A percentile compares a stretch with the other conserved stretches of the same genome.
Conservation (phyloP, 495 filamentous ascomycete species). For the Neurospora sp. region DNA sequence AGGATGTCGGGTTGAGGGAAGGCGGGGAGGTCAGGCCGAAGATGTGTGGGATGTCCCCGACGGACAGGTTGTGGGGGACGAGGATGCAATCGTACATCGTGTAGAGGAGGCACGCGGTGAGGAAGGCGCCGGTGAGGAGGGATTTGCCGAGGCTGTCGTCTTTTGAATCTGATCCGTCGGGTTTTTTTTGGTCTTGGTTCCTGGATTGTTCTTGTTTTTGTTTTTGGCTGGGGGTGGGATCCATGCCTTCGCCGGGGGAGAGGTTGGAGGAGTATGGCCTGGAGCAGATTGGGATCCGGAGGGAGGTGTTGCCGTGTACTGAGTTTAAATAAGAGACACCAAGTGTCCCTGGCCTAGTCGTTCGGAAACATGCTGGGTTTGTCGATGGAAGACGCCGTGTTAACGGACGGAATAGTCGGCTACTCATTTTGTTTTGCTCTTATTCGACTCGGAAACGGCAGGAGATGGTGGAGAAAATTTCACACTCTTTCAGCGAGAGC, state of each 20-base stretch:
- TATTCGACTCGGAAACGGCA: not conserved
- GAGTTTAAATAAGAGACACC: not conserved
- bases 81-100: too few relatives aligned
- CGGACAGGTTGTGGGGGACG: too few relatives aligned
- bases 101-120: too few relatives aligned
- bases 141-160: too few relatives aligned
- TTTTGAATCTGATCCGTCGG: too few relatives aligned
- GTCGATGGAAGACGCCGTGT: not conserved
- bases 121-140: too few relatives aligned
- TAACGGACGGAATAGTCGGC: not conserved
- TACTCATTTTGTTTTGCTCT: not conserved
- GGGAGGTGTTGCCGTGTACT: not conserved
- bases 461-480: not conserved
- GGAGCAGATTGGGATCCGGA: not conserved
- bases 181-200: not conserved
- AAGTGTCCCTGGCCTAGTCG: not conserved
- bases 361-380: not conserved
- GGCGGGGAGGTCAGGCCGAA: not conserved
- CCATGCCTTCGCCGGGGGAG: not conserved
- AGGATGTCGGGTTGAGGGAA: slow-evolving; percentile 37
- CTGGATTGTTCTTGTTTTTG: not conserved
- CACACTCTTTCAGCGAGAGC: not conserved
- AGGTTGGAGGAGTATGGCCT: not conserved
- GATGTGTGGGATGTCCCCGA: too few relatives aligned
- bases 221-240: not conserved